A percentile compares a stretch with the other conserved stretches of the same genome.
Evolutionary conservation across 352 stramenopile genomes (phyloP).

Genomic region (Phytophthora aleatoria): DNA sequence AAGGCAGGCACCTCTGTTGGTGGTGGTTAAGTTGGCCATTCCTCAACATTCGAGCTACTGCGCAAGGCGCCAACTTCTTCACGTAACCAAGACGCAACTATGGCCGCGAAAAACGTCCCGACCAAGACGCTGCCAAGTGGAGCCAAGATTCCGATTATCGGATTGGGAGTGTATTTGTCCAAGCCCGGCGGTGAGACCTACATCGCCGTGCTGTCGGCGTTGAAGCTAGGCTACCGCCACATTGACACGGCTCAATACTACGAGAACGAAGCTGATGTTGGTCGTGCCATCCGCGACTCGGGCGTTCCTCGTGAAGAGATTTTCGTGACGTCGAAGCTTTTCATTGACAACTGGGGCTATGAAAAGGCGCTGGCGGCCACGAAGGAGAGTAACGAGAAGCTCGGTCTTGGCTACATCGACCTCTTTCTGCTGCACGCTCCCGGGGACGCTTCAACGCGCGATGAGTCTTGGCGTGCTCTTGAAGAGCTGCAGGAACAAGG

Average conservation of each 20-base stretch:
- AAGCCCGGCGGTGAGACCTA: slow-evolving; percentile 55
- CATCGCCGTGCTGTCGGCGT: slow-evolving; percentile 50
- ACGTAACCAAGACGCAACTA: not conserved
- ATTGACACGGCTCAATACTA: slow-evolving; percentile 91
- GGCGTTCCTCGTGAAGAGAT: slow-evolving; percentile 72
- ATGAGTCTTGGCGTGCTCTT: slow-evolving; percentile 57
- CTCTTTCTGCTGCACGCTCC: slow-evolving; percentile 79
- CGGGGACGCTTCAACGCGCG: slow-evolving; percentile 41
- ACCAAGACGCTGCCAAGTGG: slow-evolving; percentile 53
- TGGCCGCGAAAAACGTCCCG: slow-evolving; percentile 18
- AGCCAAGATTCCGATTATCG: slow-evolving; percentile 49
- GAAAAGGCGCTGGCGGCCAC: slow-evolving; percentile 59
- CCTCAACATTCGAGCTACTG: slow-evolving; percentile 7
- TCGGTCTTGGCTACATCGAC: slow-evolving; percentile 84
- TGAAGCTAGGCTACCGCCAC: slow-evolving; percentile 86
- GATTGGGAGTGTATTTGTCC: slow-evolving; percentile 60
- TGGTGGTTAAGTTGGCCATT: not conserved
- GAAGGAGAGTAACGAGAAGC: slow-evolving; percentile 51
- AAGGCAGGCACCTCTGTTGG: too few relatives aligned
- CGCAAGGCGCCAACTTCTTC: not conserved
- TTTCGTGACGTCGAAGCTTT: slow-evolving; percentile 88
- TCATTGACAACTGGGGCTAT: slow-evolving; percentile 64
- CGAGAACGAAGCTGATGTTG: slow-evolving; percentile 88
- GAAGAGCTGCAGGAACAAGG: slow-evolving; percentile 58
- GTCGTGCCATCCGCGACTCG: slow-evolving; percentile 66